A percentile compares a stretch with the other conserved stretches of the same genome.
Conservation (phyloP, 2,329 filamentous ascomycete species). For the Fusarium coicis region DNA sequence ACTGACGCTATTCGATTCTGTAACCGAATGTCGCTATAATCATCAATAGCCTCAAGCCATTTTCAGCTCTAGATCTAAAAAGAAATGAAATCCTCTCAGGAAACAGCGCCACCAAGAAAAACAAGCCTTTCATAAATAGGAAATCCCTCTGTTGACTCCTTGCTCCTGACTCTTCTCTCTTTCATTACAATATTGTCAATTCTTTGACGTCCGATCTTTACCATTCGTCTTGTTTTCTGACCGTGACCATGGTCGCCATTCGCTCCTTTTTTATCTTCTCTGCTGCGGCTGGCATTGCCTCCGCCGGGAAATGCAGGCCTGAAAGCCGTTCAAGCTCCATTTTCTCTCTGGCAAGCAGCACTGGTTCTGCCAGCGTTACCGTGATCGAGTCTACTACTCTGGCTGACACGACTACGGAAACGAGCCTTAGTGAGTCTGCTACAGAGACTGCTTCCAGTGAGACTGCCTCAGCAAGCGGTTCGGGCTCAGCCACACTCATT, state of each 20-base stretch:
- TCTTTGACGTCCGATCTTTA: background rate
- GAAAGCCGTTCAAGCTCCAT: background rate
- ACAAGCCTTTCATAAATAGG: accelerated
- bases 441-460: background rate
- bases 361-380: accelerated
- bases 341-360: accelerated
- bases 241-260: background rate
- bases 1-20: background rate
- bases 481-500: accelerated
- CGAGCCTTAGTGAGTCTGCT: background rate
- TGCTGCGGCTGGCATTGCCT: background rate
- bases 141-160: accelerated
- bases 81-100: background rate
- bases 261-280: accelerated
- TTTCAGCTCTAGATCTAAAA: background rate
- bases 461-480: background rate
- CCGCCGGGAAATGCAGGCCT: background rate
- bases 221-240: accelerated
- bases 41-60: background rate
- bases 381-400: background rate
- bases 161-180: accelerated
- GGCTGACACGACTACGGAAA: accelerated
- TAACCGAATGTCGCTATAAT: background rate
- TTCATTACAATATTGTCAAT: background rate
- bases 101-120: background rate